Conservation (phyloP, 225 moss, liverwort and hornwort genomes). For the Pseudisothecium myosuroides region DNA sequence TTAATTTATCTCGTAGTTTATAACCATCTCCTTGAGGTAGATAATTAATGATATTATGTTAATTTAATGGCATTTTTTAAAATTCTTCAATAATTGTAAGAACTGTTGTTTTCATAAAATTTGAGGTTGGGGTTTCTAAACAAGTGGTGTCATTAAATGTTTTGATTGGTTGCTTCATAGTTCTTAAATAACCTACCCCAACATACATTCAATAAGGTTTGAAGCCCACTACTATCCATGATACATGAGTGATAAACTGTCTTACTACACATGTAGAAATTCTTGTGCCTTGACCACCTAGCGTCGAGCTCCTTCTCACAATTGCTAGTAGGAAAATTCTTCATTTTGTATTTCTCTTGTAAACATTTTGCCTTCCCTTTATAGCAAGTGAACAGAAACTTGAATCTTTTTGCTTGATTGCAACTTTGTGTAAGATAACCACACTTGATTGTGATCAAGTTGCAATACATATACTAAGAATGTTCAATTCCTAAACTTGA, state of each 20-base stretch:
- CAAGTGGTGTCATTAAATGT: neutral
- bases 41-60: no score
- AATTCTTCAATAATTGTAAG: neutral
- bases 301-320: fast-evolving
- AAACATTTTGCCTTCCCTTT: no score
- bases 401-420: neutral
- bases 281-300: neutral
- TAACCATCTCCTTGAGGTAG: neutral
- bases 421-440: neutral
- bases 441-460: neutral
- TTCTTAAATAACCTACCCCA: neutral
- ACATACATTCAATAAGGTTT: neutral
- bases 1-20: no score
- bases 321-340: neutral
- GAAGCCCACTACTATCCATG: no score
- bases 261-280: no score
- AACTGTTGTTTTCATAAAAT: no score
- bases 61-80: neutral
- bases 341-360: no score
- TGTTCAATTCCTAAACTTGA: neutral
- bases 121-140: neutral
- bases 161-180: neutral
- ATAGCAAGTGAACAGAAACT: neutral
- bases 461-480: neutral
- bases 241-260: neutral